Percentiles rank a stretch among this genome's conserved stretches.
Conservation (phyloP, 129 eudicot genomes). For the Dittrichia graveolens region DNA sequence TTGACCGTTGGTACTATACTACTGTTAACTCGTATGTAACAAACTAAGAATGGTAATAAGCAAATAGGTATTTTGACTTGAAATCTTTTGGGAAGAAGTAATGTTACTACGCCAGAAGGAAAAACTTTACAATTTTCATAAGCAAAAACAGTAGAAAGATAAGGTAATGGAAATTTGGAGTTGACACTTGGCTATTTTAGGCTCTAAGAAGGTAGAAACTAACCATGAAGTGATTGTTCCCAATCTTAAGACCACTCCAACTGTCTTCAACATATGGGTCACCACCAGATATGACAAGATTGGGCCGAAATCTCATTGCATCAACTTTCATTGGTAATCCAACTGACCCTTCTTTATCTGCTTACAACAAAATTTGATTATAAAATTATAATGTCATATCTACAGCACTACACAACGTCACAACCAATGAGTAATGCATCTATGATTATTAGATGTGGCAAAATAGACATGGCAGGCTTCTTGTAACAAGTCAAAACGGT, state of each 20-base stretch:
- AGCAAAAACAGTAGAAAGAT: too few relatives aligned
- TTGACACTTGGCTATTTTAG: constrained; percentile 3
- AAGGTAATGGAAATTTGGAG: too few relatives aligned
- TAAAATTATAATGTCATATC: neutral
- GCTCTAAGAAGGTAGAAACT: constrained; percentile 36
- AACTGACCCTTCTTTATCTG: constrained; percentile 40
- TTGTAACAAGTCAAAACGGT: too few relatives aligned
- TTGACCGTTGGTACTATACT: too few relatives aligned
- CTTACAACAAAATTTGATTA: constrained; percentile 24
- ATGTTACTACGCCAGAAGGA: too few relatives aligned
- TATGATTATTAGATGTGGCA: neutral
- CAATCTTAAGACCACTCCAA: constrained; percentile 74
- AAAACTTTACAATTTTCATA: too few relatives aligned
- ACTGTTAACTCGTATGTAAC: too few relatives aligned
- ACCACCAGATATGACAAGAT: constrained; percentile 82
- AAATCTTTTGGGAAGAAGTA: too few relatives aligned
- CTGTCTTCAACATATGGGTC: constrained; percentile 77
- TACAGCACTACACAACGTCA: neutral
- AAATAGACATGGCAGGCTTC: too few relatives aligned
- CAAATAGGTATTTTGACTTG: too few relatives aligned
- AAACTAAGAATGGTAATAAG: too few relatives aligned
- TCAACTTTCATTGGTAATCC: constrained; percentile 44
- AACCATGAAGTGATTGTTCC: constrained; percentile 56
- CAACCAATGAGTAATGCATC: too few relatives aligned
- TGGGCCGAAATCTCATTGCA: constrained; percentile 83